phyloP scores from a whole-genome alignment of 805 yeast genomes.

The Pichia sporocuriosa region DNA sequence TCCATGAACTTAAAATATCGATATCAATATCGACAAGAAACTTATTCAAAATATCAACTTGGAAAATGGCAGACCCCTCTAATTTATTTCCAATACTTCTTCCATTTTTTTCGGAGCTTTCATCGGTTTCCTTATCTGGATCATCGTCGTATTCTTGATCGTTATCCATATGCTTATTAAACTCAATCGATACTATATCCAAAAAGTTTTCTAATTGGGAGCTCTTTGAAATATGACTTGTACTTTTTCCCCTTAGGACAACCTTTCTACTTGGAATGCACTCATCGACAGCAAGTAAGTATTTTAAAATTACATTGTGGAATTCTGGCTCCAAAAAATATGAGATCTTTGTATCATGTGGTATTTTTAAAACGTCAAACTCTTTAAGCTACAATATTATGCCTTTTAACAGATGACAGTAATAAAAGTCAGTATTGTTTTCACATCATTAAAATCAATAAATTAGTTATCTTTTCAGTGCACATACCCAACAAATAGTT shows the following conservation, averaged over 20 bases:
- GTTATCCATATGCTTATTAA: conserved; percentile 2
- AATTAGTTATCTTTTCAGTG: background rate
- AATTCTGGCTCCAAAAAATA: conserved; percentile 14
- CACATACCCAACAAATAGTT: conserved; percentile 11
- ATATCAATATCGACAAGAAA: conserved; percentile 8
- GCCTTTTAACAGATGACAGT: background rate
- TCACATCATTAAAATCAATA: background rate
- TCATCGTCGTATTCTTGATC: background rate
- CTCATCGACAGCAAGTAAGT: conserved; percentile 17
- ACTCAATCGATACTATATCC: conserved; percentile 2
- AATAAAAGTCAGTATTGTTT: too few relatives aligned
- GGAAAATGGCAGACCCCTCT: background rate
- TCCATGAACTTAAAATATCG: conserved; percentile 11
- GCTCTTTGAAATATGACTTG: background rate
- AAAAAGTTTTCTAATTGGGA: conserved; percentile 5
- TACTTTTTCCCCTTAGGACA: background rate
- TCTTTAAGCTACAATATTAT: conserved; percentile 3
- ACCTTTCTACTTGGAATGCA: conserved; percentile 10
- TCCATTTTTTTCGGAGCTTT: background rate
- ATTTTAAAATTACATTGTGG: conserved; percentile 15
- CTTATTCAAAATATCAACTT: conserved; percentile 1
- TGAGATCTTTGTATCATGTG: conserved; percentile 2
- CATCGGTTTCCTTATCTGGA: background rate
- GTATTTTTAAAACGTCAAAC: conserved; percentile 8
- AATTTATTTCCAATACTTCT: background rate